Evolutionary conservation across 129 eudicot species (phyloP), one percentile per base, ranked within the genome.

Genomic region (Helichrysum umbraculigerum): DNA sequence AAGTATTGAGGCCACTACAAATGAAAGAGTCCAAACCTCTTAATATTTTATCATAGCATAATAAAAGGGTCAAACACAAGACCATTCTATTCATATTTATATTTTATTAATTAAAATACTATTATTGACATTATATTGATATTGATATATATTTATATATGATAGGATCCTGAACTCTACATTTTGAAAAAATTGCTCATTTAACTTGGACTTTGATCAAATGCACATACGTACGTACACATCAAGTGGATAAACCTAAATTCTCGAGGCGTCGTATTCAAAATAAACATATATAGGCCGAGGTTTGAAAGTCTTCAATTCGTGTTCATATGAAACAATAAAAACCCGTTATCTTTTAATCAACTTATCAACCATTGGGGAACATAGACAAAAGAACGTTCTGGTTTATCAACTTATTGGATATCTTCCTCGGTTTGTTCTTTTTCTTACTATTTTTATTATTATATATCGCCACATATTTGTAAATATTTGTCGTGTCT

Each of bases 1-100:
- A 25, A 25, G 28, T 25, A 25, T 32, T 64, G 30, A 32, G 19
- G 21, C 12, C 59, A 66, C 33, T 17, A 58, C 12, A 6, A 19
- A 66, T 34, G 74, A 66, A 33, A 20, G 66, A 76, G 67, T 66
- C 72, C 51, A 76, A 51, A 54, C 54, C 70, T 74, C 17, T 33
- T 25, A 10, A 4, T 44, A 10, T 44, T 44, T 44, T 44, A 11
- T 44, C 17, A 10, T 11, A 56, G 25, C 44, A 61, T 62, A 3
- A 39, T 42, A 39, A 60, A 50, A 37, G n/a, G 54, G 73, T 66
- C 73, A 76, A 76, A 76, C 52, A 76, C 58, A 76, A 17, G 58
- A 69, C 67, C 50, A n/a, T n/a, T n/a, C n/a, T n/a, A n/a, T n/a
- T n/a, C n/a, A n/a, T n/a, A n/a, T n/a, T n/a, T n/a, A n/a, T n/a